phyloP scores from a whole-genome alignment of 108 stramenopile genomes.

The Nannochloropsis salina region DNA sequence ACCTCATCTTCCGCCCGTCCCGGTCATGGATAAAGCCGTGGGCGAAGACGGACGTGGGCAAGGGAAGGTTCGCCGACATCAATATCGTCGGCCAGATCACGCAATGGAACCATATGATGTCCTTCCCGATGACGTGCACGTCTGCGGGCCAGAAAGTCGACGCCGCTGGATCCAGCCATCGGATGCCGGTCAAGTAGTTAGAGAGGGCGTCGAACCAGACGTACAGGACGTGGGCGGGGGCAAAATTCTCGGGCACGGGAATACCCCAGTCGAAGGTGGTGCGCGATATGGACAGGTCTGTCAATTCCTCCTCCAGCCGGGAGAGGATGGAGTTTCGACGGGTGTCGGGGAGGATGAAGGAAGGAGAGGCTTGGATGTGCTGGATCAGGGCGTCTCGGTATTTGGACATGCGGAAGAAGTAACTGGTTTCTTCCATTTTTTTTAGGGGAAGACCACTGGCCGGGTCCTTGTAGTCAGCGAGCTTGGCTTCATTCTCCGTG shows the following conservation, averaged over 20 bases:
- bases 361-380: slow-evolving; percentile 74
- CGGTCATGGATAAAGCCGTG: slow-evolving; percentile 94
- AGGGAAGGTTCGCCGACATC: slow-evolving; percentile 81
- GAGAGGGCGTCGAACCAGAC: slow-evolving; percentile 98
- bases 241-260: slow-evolving; percentile 82
- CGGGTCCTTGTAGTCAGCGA: slow-evolving; percentile 77
- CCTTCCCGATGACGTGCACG: slow-evolving; percentile 95
- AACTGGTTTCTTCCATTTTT: slow-evolving; percentile 86
- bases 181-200: slow-evolving; percentile 88
- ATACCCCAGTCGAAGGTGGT: slow-evolving; percentile 96
- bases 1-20: slow-evolving; percentile 94
- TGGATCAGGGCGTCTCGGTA: slow-evolving; percentile 74
- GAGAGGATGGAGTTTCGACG: slow-evolving; percentile 73
- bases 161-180: slow-evolving; percentile 64
- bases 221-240: slow-evolving; percentile 87
- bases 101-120: slow-evolving; percentile 96
- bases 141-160: slow-evolving; percentile 84
- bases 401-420: slow-evolving; percentile 94
- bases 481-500: slow-evolving; percentile 81
- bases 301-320: slow-evolving; percentile 70
- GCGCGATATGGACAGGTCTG: slow-evolving; percentile 85
- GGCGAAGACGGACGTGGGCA: slow-evolving; percentile 86
- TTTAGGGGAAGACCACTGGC: slow-evolving; percentile 78
- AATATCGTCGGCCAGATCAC: slow-evolving; percentile 98
- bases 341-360: slow-evolving; percentile 83